Evolutionary conservation across 2,329 filamentous ascomycete genomes (phyloP).

Genomic region (Claviceps sp.): DNA sequence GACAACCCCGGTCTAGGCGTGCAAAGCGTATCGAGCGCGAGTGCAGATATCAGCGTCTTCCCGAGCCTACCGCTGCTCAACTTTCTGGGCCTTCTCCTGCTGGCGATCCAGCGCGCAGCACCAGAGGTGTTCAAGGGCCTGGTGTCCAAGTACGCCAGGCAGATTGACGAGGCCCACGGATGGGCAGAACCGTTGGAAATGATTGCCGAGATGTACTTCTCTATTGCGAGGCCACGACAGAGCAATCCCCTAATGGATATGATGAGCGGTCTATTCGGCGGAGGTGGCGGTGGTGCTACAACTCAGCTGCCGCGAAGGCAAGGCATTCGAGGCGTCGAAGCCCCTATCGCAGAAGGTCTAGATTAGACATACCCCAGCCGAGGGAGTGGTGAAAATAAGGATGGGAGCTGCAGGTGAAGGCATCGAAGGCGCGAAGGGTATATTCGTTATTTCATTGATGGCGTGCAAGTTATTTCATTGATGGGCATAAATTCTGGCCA

Average conservation of each 20-base stretch:
- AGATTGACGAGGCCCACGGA: conserved; percentile 61
- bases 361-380: conserved; percentile 28
- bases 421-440: background rate
- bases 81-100: conserved; percentile 73
- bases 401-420: background rate
- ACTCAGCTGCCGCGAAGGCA: conserved; percentile 25
- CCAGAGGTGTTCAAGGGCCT: conserved; percentile 74
- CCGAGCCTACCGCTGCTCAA: conserved; percentile 89
- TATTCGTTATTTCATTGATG: conserved; percentile 2
- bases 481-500: no score
- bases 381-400: background rate
- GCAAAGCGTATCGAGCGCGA: conserved; percentile 67
- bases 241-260: conserved; percentile 93
- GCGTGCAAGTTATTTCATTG: background rate
- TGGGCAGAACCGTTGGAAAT: conserved; percentile 78
- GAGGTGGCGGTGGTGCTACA: conserved; percentile 46
- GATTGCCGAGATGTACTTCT: conserved; percentile 95
- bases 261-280: conserved; percentile 92
- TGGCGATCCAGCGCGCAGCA: conserved; percentile 68
- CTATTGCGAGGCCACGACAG: conserved; percentile 75
- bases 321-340: conserved; percentile 30
- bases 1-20: conserved; percentile 45
- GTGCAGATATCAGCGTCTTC: conserved; percentile 67
- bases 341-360: conserved; percentile 44
- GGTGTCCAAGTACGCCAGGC: conserved; percentile 62